Evolutionary conservation across 805 yeast genomes (phyloP).

Genomic region (Starmerella potacharoeniae): DNA sequence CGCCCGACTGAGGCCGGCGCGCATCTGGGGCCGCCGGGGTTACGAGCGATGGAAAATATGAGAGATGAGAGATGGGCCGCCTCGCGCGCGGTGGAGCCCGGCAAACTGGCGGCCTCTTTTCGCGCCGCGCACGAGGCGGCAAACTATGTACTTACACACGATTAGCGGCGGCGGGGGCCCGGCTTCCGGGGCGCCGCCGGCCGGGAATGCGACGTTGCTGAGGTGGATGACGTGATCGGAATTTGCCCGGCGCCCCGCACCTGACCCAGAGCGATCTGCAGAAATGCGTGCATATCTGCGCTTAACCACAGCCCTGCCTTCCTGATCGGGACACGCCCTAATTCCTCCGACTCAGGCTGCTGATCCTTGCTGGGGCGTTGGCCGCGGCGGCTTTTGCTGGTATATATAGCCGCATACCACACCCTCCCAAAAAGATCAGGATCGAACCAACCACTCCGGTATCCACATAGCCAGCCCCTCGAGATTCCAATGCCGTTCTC

Average conservation of each 20-base stretch:
- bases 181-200: too few relatives aligned
- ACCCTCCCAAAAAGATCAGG: neutral
- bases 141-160: neutral
- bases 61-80: neutral
- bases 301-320: neutral
- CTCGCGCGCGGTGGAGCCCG: too few relatives aligned
- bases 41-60: neutral
- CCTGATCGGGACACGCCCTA: neutral
- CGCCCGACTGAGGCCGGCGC: neutral
- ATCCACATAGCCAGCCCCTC: neutral
- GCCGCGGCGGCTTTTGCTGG: neutral
- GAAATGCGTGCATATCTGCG: neutral
- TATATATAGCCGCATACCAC: neutral
- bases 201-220: neutral
- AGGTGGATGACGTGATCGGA: neutral
- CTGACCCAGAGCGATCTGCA: neutral
- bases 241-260: constrained; percentile 4
- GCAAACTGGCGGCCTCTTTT: too few relatives aligned
- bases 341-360: neutral
- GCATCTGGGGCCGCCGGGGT: neutral
- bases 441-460: neutral
- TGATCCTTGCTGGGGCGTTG: neutral
- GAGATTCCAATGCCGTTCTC: neutral
- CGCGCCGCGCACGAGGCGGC: too few relatives aligned
- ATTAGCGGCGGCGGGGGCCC: neutral